A percentile compares a stretch with the other conserved stretches of the same genome.
Conservation (phyloP, 345 rosid genomes). For the Pistacia integerrima region DNA sequence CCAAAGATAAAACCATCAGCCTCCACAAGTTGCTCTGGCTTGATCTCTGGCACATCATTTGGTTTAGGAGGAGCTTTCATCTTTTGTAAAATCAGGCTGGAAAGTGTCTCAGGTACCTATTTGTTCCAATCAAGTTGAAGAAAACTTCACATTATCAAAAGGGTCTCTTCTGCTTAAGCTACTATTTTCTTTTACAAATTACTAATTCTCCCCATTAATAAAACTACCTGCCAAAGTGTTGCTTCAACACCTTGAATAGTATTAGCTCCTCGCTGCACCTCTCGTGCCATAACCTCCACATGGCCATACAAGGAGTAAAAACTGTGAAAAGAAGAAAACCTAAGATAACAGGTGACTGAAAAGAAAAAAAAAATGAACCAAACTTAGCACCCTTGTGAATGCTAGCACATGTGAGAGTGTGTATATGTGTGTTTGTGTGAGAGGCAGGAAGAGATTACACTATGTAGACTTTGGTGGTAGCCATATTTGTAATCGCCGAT, state of each 20-base stretch:
- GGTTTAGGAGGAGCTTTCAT: constrained; percentile 75
- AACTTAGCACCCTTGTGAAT: neutral
- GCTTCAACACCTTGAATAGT: constrained; percentile 78
- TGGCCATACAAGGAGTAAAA: constrained; percentile 81
- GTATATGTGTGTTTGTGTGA: neutral
- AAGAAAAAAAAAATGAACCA: neutral
- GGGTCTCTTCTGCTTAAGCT: neutral
- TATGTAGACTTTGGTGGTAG: constrained; percentile 57
- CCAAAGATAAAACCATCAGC: constrained; percentile 97
- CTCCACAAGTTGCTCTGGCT: constrained; percentile 70
- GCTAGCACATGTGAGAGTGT: neutral
- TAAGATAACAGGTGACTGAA: neutral
- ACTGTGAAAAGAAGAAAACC: constrained; percentile 29
- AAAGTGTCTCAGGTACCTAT: constrained; percentile 80
- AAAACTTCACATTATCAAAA: neutral
- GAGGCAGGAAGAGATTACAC: constrained; percentile 39
- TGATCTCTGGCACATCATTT: constrained; percentile 73
- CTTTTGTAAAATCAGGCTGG: constrained; percentile 62
- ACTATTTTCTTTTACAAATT: neutral
- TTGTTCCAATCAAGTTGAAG: constrained; percentile 12
- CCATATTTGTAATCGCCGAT: constrained; percentile 36
- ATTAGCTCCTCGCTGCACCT: constrained; percentile 78
- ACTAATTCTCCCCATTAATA: neutral
- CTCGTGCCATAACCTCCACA: constrained; percentile 90
- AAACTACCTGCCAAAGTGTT: constrained; percentile 83